phyloP scores from a whole-genome alignment of 495 filamentous ascomycete species.

The Hypoxylon fragiforme region DNA sequence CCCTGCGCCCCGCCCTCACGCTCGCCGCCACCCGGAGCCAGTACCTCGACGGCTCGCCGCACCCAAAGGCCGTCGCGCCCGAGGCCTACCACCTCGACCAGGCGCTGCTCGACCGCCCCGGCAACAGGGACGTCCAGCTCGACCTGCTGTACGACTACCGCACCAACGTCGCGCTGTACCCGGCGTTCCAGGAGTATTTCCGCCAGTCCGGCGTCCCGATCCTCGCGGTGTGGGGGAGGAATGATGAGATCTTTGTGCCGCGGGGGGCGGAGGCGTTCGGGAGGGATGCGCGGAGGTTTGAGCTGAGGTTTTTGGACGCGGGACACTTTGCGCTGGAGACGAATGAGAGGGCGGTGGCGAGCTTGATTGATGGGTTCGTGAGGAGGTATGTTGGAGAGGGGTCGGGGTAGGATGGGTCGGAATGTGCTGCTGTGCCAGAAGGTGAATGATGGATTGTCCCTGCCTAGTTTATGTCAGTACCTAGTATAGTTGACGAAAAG shows the following conservation, averaged over 20 bases:
- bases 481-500: too few species aligned
- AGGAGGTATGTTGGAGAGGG: conserved; percentile 14
- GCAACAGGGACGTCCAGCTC: conserved; percentile 60
- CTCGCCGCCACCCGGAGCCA: conserved; percentile 57
- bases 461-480: too few species aligned
- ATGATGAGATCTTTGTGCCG: conserved; percentile 60
- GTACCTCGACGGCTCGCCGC: conserved; percentile 54
- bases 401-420: not conserved
- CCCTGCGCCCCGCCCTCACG: conserved; percentile 43
- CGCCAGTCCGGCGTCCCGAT: conserved; percentile 56
- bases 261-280: conserved; percentile 64
- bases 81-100: conserved; percentile 57
- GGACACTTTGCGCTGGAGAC: conserved; percentile 68
- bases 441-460: too few species aligned
- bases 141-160: conserved; percentile 62
- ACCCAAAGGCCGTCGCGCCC: conserved; percentile 47
- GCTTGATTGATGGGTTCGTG: conserved; percentile 53
- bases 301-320: conserved; percentile 58
- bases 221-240: conserved; percentile 65
- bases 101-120: conserved; percentile 52
- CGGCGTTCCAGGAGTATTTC: conserved; percentile 63
- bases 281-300: conserved; percentile 55
- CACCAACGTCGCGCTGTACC: conserved; percentile 59
- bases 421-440: not conserved
- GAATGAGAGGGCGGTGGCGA: conserved; percentile 53